Percentiles rank a stretch among this genome's conserved stretches.
Conservation (phyloP, 148 eudicot genomes). For the Salicornia ramosissima region DNA sequence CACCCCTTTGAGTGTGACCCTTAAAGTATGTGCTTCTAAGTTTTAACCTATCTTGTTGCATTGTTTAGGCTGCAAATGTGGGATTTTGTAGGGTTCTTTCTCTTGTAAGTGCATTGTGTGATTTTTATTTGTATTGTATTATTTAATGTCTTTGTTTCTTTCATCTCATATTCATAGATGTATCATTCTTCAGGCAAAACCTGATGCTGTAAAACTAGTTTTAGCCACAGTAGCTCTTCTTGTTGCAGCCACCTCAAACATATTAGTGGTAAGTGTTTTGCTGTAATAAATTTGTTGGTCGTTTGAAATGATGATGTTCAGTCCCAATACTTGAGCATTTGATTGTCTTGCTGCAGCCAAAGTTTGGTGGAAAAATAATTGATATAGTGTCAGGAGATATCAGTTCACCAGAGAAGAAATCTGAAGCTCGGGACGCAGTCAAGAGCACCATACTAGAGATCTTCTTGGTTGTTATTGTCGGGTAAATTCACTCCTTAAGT, state of each 20-base stretch:
- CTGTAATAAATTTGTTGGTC: slow-evolving; percentile 2
- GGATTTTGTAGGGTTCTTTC: slow-evolving; percentile 65
- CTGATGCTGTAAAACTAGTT: slow-evolving; percentile 64
- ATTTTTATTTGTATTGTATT: not conserved
- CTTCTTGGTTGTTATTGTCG: slow-evolving; percentile 60
- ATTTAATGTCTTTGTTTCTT: not conserved
- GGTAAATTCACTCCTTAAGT: slow-evolving; percentile 41
- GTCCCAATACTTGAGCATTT: not conserved
- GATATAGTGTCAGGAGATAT: slow-evolving; percentile 80
- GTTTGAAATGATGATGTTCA: not conserved
- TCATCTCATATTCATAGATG: not conserved
- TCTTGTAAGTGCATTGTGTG: slow-evolving; percentile 50
- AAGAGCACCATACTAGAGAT: slow-evolving; percentile 62
- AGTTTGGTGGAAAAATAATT: slow-evolving; percentile 79
- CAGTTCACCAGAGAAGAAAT: slow-evolving; percentile 55
- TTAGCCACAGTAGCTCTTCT: slow-evolving; percentile 73
- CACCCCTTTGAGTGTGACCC: not conserved
- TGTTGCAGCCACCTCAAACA: slow-evolving; percentile 67
- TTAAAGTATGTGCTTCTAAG: slow-evolving; percentile 20
- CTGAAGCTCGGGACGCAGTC: slow-evolving; percentile 57
- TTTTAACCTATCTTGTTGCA: slow-evolving; percentile 25
- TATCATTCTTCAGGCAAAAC: slow-evolving; percentile 60
- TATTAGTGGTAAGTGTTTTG: slow-evolving; percentile 55
- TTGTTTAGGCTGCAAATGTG: slow-evolving; percentile 70
- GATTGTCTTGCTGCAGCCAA: slow-evolving; percentile 57